Evolutionary conservation across 2,329 filamentous ascomycete species (phyloP).

Genomic region (Xylariales sp.): DNA sequence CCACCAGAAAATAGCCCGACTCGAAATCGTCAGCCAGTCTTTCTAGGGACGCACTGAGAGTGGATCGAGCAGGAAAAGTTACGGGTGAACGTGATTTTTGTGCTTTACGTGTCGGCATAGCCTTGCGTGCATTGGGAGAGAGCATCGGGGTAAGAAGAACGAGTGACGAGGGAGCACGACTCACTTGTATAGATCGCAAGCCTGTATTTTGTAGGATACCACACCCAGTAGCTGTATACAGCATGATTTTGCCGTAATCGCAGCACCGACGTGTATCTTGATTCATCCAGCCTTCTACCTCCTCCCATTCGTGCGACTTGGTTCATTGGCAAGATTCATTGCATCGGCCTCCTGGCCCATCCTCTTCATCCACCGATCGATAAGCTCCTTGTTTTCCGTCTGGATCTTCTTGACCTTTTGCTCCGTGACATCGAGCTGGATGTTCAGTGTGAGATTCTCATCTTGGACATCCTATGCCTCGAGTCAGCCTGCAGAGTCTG

Average conservation of each 20-base stretch:
- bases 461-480: slow-evolving; percentile 79
- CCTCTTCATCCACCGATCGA: slow-evolving; percentile 85
- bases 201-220: slow-evolving; percentile 6
- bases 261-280: background rate
- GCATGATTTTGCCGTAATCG: background rate
- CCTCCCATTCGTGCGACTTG: slow-evolving; percentile 23
- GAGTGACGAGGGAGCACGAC: background rate
- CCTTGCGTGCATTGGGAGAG: slow-evolving; percentile 12
- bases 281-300: slow-evolving; percentile 8
- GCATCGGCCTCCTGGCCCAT: slow-evolving; percentile 82
- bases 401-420: slow-evolving; percentile 67
- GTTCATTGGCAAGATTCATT: slow-evolving; percentile 69
- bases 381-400: slow-evolving; percentile 81
- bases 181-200: slow-evolving; percentile 6
- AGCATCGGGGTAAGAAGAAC: background rate
- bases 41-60: background rate
- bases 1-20: slow-evolving; percentile 60
- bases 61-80: background rate
- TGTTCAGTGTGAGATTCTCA: slow-evolving; percentile 80
- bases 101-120: slow-evolving; percentile 10
- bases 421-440: slow-evolving; percentile 84
- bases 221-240: background rate
- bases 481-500: slow-evolving; percentile 5
- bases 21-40: slow-evolving; percentile 9
- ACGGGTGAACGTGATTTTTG: background rate